Conservation (phyloP, 495 filamentous ascomycete genomes). For the Rostrohypoxylon terebratum region DNA sequence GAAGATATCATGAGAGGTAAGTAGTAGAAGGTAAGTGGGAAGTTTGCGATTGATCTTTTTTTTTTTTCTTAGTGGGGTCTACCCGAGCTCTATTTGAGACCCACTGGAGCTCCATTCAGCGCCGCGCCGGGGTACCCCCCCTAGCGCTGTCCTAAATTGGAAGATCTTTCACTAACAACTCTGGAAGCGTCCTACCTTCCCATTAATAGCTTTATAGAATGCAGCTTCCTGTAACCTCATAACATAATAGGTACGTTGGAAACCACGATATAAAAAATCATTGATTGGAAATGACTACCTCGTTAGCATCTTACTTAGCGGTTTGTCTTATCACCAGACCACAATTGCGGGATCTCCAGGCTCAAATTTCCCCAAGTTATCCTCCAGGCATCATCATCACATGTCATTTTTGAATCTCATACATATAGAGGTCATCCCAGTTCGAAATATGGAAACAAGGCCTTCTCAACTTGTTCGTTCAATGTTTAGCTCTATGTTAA, state of each 20-base stretch:
- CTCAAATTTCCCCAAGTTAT: background rate
- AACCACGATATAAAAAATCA: background rate
- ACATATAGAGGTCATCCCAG: background rate
- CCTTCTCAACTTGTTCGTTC: background rate
- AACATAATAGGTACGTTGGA: background rate
- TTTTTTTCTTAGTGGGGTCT: constrained; percentile 7
- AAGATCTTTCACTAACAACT: background rate
- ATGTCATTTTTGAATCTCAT: background rate
- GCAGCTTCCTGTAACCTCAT: background rate
- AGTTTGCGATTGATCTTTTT: background rate
- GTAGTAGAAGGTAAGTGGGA: background rate
- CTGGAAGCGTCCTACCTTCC: background rate
- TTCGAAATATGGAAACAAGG: background rate
- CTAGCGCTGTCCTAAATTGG: background rate
- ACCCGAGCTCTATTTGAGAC: background rate
- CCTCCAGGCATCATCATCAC: background rate
- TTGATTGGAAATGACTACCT: too few species aligned
- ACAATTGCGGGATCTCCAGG: background rate
- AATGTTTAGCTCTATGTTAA: background rate
- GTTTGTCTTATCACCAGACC: background rate
- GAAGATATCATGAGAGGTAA: background rate
- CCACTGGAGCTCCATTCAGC: constrained; percentile 25
- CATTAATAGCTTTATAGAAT: background rate
- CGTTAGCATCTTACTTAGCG: background rate
- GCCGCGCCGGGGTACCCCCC: constrained; percentile 24